Percentiles rank a stretch among this genome's conserved stretches.
Conservation (phyloP, 1,284 basidiomycete species). For the Ganoderma lucidum region DNA sequence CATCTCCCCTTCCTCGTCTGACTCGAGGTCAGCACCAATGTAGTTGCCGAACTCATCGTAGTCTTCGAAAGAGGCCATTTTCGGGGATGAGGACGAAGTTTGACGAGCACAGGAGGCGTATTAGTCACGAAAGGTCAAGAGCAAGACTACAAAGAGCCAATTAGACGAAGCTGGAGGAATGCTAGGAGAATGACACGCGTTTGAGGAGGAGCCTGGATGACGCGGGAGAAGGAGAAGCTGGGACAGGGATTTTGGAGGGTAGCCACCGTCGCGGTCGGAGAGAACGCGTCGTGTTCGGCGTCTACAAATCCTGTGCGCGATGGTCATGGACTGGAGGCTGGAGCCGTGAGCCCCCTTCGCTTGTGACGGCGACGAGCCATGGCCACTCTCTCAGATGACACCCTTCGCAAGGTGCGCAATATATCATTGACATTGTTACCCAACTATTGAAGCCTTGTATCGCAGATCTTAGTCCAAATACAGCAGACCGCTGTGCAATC, state of each 20-base stretch:
- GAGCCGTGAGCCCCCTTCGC: constrained; percentile 9
- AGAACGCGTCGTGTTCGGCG: constrained; percentile 31
- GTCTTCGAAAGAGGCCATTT: constrained; percentile 85
- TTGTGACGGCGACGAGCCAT: constrained; percentile 47
- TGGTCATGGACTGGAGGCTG: constrained; percentile 10
- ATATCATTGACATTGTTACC: background rate
- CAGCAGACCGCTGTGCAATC: constrained; percentile 87
- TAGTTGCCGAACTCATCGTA: constrained; percentile 96
- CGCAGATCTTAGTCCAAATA: constrained; percentile 88
- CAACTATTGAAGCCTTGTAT: background rate
- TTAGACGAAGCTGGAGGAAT: background rate
- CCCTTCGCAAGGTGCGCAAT: constrained; percentile 75
- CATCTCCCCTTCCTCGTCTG: constrained; percentile 83
- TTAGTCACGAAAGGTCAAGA: background rate
- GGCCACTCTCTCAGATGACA: constrained; percentile 86
- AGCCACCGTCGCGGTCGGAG: constrained; percentile 32
- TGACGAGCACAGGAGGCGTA: background rate
- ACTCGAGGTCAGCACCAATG: constrained; percentile 92
- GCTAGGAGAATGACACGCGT: background rate
- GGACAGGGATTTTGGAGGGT: constrained; percentile 24
- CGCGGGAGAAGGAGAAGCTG: background rate
- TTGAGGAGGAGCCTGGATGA: background rate
- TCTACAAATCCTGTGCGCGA: constrained; percentile 9
- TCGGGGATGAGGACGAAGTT: constrained; percentile 10
- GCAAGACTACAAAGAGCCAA: background rate